Base-by-base conservation (phyloP, 2,329 filamentous ascomycete species). In the Cercospora sojina region DNA sequence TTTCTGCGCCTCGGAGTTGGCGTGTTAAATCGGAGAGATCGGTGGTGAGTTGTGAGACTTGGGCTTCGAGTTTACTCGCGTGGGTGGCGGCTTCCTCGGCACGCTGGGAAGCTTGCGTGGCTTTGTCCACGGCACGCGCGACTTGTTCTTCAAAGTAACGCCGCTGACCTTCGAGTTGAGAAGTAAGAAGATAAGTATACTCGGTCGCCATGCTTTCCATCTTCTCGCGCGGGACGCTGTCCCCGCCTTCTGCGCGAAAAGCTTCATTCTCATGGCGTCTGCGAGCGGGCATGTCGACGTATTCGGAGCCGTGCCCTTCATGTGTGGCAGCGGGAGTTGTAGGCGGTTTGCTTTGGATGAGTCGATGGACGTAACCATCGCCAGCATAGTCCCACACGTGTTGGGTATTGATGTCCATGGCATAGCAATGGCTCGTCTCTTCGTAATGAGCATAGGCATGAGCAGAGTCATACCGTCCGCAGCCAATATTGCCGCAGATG, bases 331-430 rank as follows among this genome's bases (percentile, higher is more conserved):
- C 65, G 25, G 65, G 65, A 16, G 65, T 67, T 7, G 64, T 61
- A 10, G 77, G 97, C 9, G 92, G 90, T 81, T 97, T 97, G 75
- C 93, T 92, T 71, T 96, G 91, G 64, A 99, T 96, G 60, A 98
- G 87, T 9, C 95, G 90, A 79, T 99, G 95, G 58, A 98, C 95
- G 84, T 97, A 99, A 75, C 90, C 91, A 76, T 99, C 95, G 4
- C 92, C 93, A 0, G 91, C 92, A 71, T 99, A 99, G 79, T 99
- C 95, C 95, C 95, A 99, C 1, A 99, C 93, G 73, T 97, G 90
- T 77, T 99, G 94, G 0, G 93, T 96, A 68, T 90, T 88, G 41
- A 98, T 87, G 77, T 99, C 95, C 77, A 99, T 91, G 27, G 93
- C 91, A 76, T 97, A 99, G 69, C 91, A 91, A 78, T 99, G 95